Evolutionary conservation across 495 filamentous ascomycete genomes (phyloP).

Genomic region (Thozetella sp.): DNA sequence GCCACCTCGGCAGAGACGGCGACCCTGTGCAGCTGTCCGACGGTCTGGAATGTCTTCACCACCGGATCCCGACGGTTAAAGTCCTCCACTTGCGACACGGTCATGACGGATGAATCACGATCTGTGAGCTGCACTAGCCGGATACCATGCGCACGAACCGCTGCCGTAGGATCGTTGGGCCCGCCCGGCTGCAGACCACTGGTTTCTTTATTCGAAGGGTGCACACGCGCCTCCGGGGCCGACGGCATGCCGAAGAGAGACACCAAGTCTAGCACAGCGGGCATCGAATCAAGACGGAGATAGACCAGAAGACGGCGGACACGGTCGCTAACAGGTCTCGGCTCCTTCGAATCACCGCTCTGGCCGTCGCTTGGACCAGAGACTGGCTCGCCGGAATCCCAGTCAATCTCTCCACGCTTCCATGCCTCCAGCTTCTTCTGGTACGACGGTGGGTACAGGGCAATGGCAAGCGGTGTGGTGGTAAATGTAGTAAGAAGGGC

Average conservation of each 20-base stretch:
- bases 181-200: background rate
- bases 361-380: conserved; percentile 32
- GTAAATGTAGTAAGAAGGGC: conserved; percentile 87
- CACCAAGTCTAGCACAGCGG: conserved; percentile 78
- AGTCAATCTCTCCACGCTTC: conserved; percentile 89
- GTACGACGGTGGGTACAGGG: conserved; percentile 88
- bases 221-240: conserved; percentile 14
- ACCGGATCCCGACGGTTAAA: conserved; percentile 77
- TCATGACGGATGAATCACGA: conserved; percentile 90
- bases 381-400: conserved; percentile 73
- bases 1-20: conserved; percentile 76
- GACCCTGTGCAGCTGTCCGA: conserved; percentile 78
- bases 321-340: conserved; percentile 28
- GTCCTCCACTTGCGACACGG: conserved; percentile 77
- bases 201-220: conserved; percentile 3
- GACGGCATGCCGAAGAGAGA: conserved; percentile 56
- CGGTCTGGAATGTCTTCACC: conserved; percentile 83
- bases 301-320: conserved; percentile 47
- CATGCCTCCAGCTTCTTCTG: conserved; percentile 84
- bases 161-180: conserved; percentile 33
- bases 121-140: conserved; percentile 85
- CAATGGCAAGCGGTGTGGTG: conserved; percentile 76
- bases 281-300: conserved; percentile 84
- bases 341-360: conserved; percentile 42
- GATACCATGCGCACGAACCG: conserved; percentile 78